Evolutionary conservation across 148 eudicot genomes (phyloP), one percentile per base, ranked within the genome.

Genomic region (Chenopodium album): DNA sequence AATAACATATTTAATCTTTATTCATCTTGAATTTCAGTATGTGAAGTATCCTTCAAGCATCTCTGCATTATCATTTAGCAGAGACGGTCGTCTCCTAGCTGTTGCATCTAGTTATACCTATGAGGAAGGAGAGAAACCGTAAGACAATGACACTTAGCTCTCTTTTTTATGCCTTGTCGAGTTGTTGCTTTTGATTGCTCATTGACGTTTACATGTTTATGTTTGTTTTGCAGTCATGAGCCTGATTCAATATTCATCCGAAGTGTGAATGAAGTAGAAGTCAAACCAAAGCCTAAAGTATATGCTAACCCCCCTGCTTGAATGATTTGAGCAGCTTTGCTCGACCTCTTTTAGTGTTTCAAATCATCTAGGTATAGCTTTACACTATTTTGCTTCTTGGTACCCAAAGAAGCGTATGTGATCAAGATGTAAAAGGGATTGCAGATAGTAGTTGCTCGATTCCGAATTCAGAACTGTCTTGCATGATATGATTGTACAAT

Each of bases 261-360:
- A 56, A 92, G 91, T 65, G 98, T 95, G 77, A 95, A 95, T 76
- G 99, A 95, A 88, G 91, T 90, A 56, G 99, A 95, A 91, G 99
- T 94, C 76, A 95, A 95, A 85, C 98, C 99, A 62, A 95, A 95
- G 86, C 99, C 99, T 37, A 95, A 92, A 89, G 89, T 87, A 16
- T 85, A 84, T 75, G 87, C 94, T 34, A 93, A 91, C 77, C 91
- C 98, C 60, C 78, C 94, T 19, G 82, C 97, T 50, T 91, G 87
- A 92, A 56, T 48, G 34, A 66, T 54, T 56, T 66, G 22, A 69
- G 23, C 70, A 32, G 76, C 71, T 76, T 80, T 34, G 71, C 79
- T 75, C 37, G 8, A 32, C 32, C n/a, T 65, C 2, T 31, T 67
- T 52, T 80, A 80, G 79, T 47, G 20, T 71, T 65, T 76, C 26